These are phyloP conservation scores for Suhomyces yuchorum DNA, from an alignment of 1,139 yeast species.

Conservation along the genomic window DNA sequence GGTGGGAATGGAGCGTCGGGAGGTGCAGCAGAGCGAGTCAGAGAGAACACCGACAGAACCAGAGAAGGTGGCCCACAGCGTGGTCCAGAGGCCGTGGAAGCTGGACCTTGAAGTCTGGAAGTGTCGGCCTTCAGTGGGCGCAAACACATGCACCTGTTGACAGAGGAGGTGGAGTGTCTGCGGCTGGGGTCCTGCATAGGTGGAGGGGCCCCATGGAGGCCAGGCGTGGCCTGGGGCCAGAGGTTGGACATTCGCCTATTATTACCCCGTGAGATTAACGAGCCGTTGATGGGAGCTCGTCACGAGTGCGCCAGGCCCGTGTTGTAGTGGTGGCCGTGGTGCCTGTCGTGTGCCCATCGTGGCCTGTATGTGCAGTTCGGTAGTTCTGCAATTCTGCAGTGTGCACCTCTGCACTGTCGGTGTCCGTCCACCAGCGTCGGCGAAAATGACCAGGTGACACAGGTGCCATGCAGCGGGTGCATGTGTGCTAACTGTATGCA, in stretches of 20 bases:
- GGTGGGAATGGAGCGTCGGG: background rate
- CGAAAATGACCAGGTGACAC: background rate
- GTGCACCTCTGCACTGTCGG: too few relatives aligned
- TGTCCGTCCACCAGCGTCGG: background rate
- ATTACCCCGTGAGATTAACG: constrained; percentile 1
- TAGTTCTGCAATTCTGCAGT: background rate
- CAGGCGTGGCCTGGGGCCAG: background rate
- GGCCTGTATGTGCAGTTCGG: background rate
- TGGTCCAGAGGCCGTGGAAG: too few relatives aligned
- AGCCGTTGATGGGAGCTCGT: constrained; percentile 4
- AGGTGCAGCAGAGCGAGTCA: too few relatives aligned
- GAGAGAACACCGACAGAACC: too few relatives aligned
- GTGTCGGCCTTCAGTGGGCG: too few relatives aligned
- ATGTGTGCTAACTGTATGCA: background rate
- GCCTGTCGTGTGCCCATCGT: background rate
- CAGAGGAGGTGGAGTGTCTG: background rate
- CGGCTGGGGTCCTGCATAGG: background rate
- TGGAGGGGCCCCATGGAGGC: background rate
- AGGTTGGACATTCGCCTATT: background rate
- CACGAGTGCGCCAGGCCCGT: background rate
- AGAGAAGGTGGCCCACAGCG: too few relatives aligned
- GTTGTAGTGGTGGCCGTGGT: background rate
- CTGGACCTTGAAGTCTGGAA: too few relatives aligned
- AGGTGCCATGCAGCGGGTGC: background rate
- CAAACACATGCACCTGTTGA: too few relatives aligned